A percentile compares a stretch with the other conserved stretches of the same genome.
phyloP scores from a whole-genome alignment of 192 early-diverging fungal genomes.

The Entrophospora sp. region DNA sequence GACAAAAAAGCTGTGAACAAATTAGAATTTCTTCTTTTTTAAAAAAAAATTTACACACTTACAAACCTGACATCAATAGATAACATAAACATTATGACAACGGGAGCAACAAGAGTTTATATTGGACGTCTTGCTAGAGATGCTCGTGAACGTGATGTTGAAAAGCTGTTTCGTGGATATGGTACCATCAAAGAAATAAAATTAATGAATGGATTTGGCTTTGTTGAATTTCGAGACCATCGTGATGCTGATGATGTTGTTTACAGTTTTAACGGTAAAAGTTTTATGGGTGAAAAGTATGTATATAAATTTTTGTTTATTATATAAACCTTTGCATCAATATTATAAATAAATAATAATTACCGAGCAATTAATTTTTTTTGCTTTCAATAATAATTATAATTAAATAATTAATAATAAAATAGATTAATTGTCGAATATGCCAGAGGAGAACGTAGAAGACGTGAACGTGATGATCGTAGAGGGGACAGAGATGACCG shows the following conservation, averaged over 20 bases:
- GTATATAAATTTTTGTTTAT: no score
- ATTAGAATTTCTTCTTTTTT: no score
- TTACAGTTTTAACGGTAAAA: constrained; percentile 68
- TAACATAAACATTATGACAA: no score
- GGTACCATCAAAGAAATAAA: constrained; percentile 78
- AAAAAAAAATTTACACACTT: no score
- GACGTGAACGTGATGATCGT: constrained; percentile 43
- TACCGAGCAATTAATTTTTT: no score
- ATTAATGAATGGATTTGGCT: constrained; percentile 79
- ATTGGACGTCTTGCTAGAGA: constrained; percentile 82
- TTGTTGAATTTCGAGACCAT: constrained; percentile 84
- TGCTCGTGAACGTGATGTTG: constrained; percentile 73
- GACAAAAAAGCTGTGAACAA: no score
- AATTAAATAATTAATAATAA: not conserved
- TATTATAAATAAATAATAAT: no score
- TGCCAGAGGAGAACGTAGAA: constrained; percentile 56
- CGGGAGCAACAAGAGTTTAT: constrained; percentile 55
- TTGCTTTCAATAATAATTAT: not conserved
- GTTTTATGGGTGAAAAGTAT: constrained; percentile 81
- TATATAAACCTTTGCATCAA: no score
- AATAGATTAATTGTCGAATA: constrained; percentile 73
- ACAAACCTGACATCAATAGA: no score
- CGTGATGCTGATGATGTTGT: constrained; percentile 89
- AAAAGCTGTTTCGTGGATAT: constrained; percentile 71
- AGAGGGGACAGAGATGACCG: constrained; percentile 40